Conservation (phyloP, 805 yeast genomes). For the Ogataea minuta region DNA sequence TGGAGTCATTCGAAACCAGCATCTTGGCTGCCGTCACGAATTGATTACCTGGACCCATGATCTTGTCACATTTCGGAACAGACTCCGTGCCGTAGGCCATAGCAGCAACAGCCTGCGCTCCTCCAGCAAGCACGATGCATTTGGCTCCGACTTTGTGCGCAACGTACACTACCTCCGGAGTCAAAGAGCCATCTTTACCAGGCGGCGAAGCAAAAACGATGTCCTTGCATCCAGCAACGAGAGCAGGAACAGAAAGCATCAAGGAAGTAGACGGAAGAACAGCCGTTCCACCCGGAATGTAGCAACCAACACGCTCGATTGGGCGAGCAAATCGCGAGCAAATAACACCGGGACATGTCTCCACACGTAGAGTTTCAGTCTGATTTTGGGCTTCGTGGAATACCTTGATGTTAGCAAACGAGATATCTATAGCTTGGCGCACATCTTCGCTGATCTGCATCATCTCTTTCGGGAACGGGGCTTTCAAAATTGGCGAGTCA, state of each 20-base stretch:
- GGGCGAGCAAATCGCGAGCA: slow-evolving; percentile 96
- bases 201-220: slow-evolving; percentile 96
- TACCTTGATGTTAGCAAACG: slow-evolving; percentile 81
- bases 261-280: slow-evolving; percentile 96
- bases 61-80: slow-evolving; percentile 92
- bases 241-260: slow-evolving; percentile 98
- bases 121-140: slow-evolving; percentile 92
- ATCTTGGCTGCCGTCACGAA: slow-evolving; percentile 99
- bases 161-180: slow-evolving; percentile 97
- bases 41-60: slow-evolving; percentile 98
- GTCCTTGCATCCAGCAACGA: slow-evolving; percentile 94
- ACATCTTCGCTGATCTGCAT: slow-evolving; percentile 73
- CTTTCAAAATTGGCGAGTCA: slow-evolving; percentile 68
- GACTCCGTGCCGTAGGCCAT: slow-evolving; percentile 97
- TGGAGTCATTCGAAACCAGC: slow-evolving; percentile 93
- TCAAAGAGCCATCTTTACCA: slow-evolving; percentile 83
- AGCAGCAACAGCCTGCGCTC: slow-evolving; percentile 98
- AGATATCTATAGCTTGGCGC: slow-evolving; percentile 82
- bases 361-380: slow-evolving; percentile 69
- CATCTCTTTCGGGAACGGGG: slow-evolving; percentile 81
- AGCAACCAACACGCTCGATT: slow-evolving; percentile 90
- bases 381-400: slow-evolving; percentile 94
- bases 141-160: slow-evolving; percentile 95
- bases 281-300: slow-evolving; percentile 99
- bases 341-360: slow-evolving; percentile 89